These are phyloP conservation scores for Allium sativum DNA, from an alignment of 106 monocot species.

Conservation along the genomic window DNA sequence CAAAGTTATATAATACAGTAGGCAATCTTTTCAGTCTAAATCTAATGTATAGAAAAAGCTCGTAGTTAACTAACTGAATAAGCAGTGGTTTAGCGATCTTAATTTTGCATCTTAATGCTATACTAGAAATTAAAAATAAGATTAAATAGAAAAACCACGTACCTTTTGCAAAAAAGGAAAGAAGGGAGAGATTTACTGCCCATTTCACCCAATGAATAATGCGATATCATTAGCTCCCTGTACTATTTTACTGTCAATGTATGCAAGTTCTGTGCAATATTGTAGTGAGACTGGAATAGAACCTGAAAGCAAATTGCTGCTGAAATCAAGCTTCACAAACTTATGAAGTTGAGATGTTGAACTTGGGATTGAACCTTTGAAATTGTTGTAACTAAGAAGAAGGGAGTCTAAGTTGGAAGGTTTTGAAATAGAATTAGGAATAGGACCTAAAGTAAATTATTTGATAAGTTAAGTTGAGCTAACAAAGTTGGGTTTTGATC, in stretches of 20 bases:
- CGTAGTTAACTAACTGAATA: no score
- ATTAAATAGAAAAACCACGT: no score
- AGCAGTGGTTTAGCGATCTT: no score
- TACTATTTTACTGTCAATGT: conserved; percentile 83
- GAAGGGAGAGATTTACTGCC: no score
- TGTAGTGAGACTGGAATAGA: conserved; percentile 41
- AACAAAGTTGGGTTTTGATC: conserved; percentile 14
- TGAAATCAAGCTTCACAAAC: conserved; percentile 57
- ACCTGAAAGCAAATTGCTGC: conserved; percentile 46
- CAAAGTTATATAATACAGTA: no score
- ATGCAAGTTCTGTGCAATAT: conserved; percentile 56
- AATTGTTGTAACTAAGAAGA: conserved; percentile 34
- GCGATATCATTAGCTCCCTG: no score
- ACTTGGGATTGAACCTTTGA: conserved; percentile 42
- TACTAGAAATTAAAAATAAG: no score
- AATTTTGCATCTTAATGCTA: no score
- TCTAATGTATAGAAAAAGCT: no score
- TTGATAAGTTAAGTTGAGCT: conserved; percentile 66
- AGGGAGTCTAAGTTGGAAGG: conserved; percentile 53
- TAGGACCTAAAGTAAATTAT: conserved; percentile 51
- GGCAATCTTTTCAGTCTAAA: no score
- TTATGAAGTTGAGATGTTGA: conserved; percentile 25
- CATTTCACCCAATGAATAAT: no score
- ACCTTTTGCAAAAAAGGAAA: no score
- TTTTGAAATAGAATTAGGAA: conserved; percentile 50